Evolutionary conservation across 495 filamentous ascomycete genomes (phyloP).

Genomic region (Amphirosellinia nigrospora): DNA sequence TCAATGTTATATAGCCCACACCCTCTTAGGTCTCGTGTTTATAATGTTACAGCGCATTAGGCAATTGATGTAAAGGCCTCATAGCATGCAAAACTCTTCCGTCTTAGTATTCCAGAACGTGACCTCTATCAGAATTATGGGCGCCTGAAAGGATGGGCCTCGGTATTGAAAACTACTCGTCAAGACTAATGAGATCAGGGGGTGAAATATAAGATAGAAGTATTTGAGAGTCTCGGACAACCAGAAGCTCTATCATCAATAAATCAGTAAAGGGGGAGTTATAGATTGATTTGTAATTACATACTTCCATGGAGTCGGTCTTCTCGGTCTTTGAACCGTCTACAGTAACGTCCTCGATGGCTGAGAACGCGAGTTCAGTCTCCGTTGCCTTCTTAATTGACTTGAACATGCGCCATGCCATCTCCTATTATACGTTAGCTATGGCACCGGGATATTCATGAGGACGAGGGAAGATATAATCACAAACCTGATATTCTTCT

Average conservation of each 20-base stretch:
- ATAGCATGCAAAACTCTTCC: not conserved
- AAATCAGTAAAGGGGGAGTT: not conserved
- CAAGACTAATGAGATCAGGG: constrained; percentile 69
- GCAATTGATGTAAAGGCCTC: not conserved
- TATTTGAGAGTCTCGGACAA: constrained; percentile 58
- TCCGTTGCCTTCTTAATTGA: constrained; percentile 54
- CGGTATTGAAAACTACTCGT: constrained; percentile 87
- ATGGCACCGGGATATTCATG: not conserved
- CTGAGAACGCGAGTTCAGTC: constrained; percentile 58
- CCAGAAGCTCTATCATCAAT: constrained; percentile 53
- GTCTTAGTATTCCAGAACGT: not conserved
- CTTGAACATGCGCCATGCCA: constrained; percentile 66
- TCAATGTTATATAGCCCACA: not conserved
- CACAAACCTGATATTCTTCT: constrained; percentile 43
- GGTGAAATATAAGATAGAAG: constrained; percentile 84
- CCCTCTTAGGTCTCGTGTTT: not conserved
- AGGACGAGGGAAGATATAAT: not conserved
- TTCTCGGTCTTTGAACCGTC: constrained; percentile 33
- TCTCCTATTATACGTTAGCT: constrained; percentile 37
- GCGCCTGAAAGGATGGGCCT: constrained; percentile 75
- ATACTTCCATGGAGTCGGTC: constrained; percentile 56
- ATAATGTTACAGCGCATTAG: not conserved
- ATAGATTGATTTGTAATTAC: not conserved
- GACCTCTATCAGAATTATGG: constrained; percentile 17
- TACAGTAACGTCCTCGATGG: constrained; percentile 50